Percentiles rank a stretch among this genome's conserved stretches.
Evolutionary conservation across 345 rosid species (phyloP).

Genomic region (Hibiscus tridactylites): DNA sequence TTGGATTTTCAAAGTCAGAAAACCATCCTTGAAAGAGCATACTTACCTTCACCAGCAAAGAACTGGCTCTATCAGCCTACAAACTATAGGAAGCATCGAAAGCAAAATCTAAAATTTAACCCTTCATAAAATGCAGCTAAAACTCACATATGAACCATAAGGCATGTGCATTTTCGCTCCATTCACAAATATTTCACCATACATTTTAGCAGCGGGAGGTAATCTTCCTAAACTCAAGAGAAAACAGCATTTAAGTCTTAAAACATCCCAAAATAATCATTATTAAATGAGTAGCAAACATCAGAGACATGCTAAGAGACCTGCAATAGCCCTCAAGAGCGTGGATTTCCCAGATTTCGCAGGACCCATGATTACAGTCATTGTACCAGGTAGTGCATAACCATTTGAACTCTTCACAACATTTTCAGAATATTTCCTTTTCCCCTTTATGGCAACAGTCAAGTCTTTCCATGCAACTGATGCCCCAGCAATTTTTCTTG

Average conservation of each 20-base stretch:
- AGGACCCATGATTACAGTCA: conserved; percentile 99
- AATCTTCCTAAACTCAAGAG: conserved; percentile 58
- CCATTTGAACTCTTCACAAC: conserved; percentile 92
- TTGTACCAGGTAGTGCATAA: conserved; percentile 91
- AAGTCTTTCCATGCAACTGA: conserved; percentile 92
- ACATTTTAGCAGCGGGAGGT: conserved; percentile 67
- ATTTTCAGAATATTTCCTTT: conserved; percentile 82
- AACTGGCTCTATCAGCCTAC: background rate
- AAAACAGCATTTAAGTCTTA: conserved; percentile 10
- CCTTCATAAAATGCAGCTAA: background rate
- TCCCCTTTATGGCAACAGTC: conserved; percentile 80
- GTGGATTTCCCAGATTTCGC: conserved; percentile 99
- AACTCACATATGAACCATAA: conserved; percentile 91
- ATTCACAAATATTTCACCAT: conserved; percentile 80
- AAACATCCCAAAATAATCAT: background rate
- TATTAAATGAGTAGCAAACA: background rate
- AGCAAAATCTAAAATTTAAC: background rate
- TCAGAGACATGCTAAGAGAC: conserved; percentile 21
- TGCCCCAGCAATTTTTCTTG: conserved; percentile 81
- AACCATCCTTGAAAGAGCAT: background rate
- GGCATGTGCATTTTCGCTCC: conserved; percentile 64
- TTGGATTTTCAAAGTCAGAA: conserved; percentile 14
- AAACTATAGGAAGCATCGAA: background rate
- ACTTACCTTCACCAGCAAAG: background rate
- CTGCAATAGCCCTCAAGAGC: conserved; percentile 83